These are phyloP conservation scores for Geosmithia putterillii DNA, from an alignment of 2,329 filamentous ascomycete species.

Conservation along the genomic window DNA sequence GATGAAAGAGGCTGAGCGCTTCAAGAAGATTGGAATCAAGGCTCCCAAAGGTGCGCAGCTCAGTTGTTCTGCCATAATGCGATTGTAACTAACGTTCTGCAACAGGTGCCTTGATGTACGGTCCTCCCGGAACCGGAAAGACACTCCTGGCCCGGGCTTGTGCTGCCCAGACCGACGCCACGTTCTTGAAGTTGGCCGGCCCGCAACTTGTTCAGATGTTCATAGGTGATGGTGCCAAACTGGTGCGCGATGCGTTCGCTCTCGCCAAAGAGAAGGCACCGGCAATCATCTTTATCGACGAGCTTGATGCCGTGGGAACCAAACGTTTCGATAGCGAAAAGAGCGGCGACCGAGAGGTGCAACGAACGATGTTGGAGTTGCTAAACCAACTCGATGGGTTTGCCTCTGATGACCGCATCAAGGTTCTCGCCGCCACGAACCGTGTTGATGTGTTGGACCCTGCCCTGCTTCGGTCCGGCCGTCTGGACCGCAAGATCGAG, in stretches of 20 bases:
- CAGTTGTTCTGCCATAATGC: constrained; percentile 61
- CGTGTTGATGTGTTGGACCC: constrained; percentile 89
- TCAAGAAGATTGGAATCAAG: constrained; percentile 99
- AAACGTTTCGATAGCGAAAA: constrained; percentile 99
- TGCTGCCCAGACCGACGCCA: constrained; percentile 94
- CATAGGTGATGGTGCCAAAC: constrained; percentile 94
- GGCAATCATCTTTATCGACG: constrained; percentile 98
- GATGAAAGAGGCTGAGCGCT: constrained; percentile 98
- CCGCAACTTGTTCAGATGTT: constrained; percentile 99
- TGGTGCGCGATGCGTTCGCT: constrained; percentile 94
- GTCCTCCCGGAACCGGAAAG: constrained; percentile 81
- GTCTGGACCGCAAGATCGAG: constrained; percentile 93
- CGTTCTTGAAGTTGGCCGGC: constrained; percentile 95
- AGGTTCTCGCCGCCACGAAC: constrained; percentile 90
- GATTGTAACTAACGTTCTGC: constrained; percentile 16
- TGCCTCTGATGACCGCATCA: constrained; percentile 91
- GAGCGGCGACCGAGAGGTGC: constrained; percentile 93
- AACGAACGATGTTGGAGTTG: constrained; percentile 96
- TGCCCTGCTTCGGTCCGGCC: constrained; percentile 79
- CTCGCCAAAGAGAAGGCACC: constrained; percentile 97
- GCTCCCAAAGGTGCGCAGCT: constrained; percentile 74
- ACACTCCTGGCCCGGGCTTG: constrained; percentile 89
- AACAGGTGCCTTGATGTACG: constrained; percentile 93
- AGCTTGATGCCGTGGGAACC: constrained; percentile 94
- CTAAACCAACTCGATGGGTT: constrained; percentile 98